Evolutionary conservation across 1,284 basidiomycete species (phyloP), one percentile per base, ranked within the genome.

Genomic region (Malassezia globosa): DNA sequence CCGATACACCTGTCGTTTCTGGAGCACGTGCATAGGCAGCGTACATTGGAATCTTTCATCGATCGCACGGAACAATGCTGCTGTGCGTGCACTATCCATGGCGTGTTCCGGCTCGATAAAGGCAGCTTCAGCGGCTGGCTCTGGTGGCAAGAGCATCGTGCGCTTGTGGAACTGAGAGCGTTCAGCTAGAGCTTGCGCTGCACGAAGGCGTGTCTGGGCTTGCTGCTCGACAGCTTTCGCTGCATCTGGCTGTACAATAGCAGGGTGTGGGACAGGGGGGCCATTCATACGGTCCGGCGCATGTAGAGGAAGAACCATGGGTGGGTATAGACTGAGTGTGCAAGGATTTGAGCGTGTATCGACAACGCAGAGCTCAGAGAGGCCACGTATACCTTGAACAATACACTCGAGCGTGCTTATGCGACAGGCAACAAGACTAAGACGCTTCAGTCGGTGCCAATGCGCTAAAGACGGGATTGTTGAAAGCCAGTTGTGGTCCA

Each of bases 91-190:
- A 2, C 48, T 50, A 1, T 46, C 42, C 41, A 33, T 35, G 29
- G 44, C 34, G 16, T 24, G n/a, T 13, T 46, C 47, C 38, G 59
- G 45, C 37, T 33, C 54, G 19, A 43, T 51, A n/a, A n/a, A n/a
- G 16, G 52, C 22, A 23, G 37, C n/a, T 18, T 23, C 21, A 7
- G 22, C 48, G 29, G 48, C 18, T 4, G 42, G 41, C 29, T 33
- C 35, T 24, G 33, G 36, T 22, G 40, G 39, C 13, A 37, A 19
- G 18, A 53, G 61, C 31, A 56, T 52, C 2, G 46, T 46, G 7
- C 65, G 55, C 48, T 63, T 66, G 53, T 70, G 62, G 48, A 69
- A 70, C 24, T 66, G 59, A 16, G 64, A 67, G 53, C 65, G 66
- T 16, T 70, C 64, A 1, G 56, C 51, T 19, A 42, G 37, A 25